Conservation (phyloP, 305 asterid genomes). For the Solanum hybrid region DNA sequence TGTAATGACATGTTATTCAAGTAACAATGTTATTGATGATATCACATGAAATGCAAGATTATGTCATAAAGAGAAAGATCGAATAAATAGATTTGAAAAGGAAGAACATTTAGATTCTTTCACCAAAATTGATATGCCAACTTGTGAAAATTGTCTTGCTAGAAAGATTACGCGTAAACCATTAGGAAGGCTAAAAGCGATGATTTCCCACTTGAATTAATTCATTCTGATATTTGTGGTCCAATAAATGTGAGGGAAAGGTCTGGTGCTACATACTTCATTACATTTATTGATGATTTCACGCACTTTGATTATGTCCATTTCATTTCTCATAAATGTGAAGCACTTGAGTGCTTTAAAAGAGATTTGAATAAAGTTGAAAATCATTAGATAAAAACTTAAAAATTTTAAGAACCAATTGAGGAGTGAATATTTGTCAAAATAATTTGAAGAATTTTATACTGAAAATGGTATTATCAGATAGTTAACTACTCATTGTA, state of each 20-base stretch:
- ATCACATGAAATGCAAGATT: no score
- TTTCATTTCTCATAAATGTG: neutral
- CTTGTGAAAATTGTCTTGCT: no score
- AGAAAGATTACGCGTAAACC: neutral
- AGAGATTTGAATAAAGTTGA: neutral
- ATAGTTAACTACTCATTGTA: neutral
- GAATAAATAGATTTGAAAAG: no score
- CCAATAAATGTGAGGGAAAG: neutral
- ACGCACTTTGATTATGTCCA: neutral
- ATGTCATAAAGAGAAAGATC: no score
- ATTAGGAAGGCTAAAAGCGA: neutral
- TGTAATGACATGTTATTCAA: no score
- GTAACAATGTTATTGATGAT: no score
- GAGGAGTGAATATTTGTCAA: neutral
- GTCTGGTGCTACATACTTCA: neutral
- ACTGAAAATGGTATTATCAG: no score
- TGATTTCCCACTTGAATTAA: neutral
- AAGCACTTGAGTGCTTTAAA: neutral
- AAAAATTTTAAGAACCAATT: neutral
- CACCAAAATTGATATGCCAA: no score
- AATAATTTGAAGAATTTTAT: no score
- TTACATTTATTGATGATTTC: neutral
- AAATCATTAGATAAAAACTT: neutral
- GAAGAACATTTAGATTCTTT: no score
- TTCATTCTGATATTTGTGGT: neutral